phyloP scores from a whole-genome alignment of 345 rosid genomes.

The Aurinia saxatilis region DNA sequence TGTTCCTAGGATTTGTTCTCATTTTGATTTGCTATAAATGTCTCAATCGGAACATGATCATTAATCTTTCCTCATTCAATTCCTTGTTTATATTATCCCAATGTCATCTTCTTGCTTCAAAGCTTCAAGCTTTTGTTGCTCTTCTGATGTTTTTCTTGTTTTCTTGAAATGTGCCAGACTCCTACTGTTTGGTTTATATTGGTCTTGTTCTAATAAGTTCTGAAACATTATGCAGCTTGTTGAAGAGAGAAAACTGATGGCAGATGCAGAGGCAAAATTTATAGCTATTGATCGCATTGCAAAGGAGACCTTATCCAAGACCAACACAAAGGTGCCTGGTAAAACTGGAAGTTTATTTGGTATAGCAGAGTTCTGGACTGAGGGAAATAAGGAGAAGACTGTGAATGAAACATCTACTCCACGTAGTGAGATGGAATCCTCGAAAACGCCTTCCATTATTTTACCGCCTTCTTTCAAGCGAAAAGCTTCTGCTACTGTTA shows the following conservation, averaged over 20 bases:
- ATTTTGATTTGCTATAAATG: background rate
- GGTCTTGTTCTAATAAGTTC: background rate
- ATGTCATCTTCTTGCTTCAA: no score
- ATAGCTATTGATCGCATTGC: constrained; percentile 1
- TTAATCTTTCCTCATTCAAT: no score
- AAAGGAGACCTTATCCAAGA: background rate
- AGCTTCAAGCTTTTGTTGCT: background rate
- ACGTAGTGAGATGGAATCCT: background rate
- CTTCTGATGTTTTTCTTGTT: background rate
- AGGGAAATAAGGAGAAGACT: constrained; percentile 8
- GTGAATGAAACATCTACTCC: background rate
- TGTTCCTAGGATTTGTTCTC: background rate
- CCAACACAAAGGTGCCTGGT: constrained; percentile 12
- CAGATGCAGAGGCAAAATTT: constrained; percentile 20
- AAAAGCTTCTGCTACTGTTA: constrained; percentile 11
- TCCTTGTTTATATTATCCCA: background rate
- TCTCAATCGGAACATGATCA: background rate
- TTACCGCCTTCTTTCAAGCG: constrained; percentile 29
- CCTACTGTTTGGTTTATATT: background rate
- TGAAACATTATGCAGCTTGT: constrained; percentile 19
- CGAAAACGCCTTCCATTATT: constrained; percentile 20
- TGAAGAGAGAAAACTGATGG: constrained; percentile 23
- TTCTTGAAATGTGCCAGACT: background rate
- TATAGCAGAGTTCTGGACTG: constrained; percentile 25
- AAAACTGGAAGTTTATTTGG: constrained; percentile 25